A percentile compares a stretch with the other conserved stretches of the same genome.
phyloP scores from a whole-genome alignment of 768 basidiomycete genomes.

The Pulveroboletus sp. region DNA sequence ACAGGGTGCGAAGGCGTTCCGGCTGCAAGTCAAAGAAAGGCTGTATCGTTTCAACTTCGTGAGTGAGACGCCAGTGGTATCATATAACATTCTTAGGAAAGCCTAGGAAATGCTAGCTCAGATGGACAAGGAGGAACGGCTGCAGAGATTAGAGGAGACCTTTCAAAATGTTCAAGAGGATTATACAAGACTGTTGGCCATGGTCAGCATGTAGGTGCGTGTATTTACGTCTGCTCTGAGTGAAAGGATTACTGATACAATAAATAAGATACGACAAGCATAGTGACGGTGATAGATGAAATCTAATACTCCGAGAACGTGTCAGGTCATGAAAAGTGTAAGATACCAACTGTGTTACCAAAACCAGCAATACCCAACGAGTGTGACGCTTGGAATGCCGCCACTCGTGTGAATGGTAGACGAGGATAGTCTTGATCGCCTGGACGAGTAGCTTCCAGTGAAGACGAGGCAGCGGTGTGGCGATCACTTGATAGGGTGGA shows the following conservation, averaged over 20 bases:
- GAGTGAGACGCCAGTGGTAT: slow-evolving; percentile 28
- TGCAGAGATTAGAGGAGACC: slow-evolving; percentile 90
- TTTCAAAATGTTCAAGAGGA: slow-evolving; percentile 84
- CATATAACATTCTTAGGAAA: not conserved
- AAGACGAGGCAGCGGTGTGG: slow-evolving; percentile 2
- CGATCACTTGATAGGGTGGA: slow-evolving; percentile 40
- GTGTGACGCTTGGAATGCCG: slow-evolving; percentile 50
- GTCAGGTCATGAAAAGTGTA: slow-evolving; percentile 23
- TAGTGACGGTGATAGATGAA: slow-evolving; percentile 15
- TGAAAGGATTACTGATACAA: slow-evolving; percentile 20
- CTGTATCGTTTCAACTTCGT: slow-evolving; percentile 95
- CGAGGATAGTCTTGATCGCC: slow-evolving; percentile 40
- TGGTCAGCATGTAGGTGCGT: slow-evolving; percentile 31
- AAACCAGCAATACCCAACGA: slow-evolving; percentile 66
- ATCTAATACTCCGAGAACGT: not conserved
- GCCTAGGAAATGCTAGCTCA: slow-evolving; percentile 82
- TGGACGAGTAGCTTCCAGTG: not conserved
- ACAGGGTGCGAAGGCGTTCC: slow-evolving; percentile 58
- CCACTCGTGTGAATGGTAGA: slow-evolving; percentile 79
- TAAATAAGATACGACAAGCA: slow-evolving; percentile 19
- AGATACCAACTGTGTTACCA: slow-evolving; percentile 57
- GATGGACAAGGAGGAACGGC: slow-evolving; percentile 81
- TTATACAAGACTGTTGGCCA: slow-evolving; percentile 75
- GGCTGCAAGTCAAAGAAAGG: slow-evolving; percentile 92
- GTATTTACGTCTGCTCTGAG: not conserved